phyloP scores from a whole-genome alignment of 768 basidiomycete species.

The Sporobolomyces roseus region DNA sequence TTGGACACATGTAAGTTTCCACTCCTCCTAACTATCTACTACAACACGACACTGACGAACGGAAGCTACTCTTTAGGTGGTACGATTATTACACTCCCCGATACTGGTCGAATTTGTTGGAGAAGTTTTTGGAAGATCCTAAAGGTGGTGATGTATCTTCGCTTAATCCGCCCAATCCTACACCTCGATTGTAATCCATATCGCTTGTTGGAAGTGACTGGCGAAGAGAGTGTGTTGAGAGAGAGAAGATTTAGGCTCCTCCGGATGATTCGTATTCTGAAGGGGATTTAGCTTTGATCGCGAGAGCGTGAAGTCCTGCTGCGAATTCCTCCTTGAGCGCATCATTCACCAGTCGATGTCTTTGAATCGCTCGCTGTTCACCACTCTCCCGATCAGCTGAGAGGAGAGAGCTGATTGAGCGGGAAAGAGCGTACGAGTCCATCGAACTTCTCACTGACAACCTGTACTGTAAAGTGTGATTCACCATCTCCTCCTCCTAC shows the following conservation, averaged over 20 bases:
- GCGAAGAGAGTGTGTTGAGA: background rate
- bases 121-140: slow-evolving; percentile 21
- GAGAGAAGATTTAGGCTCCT: too few species aligned
- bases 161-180: background rate
- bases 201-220: background rate
- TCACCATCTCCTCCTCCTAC: slow-evolving; percentile 51
- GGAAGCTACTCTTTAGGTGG: slow-evolving; percentile 10
- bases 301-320: slow-evolving; percentile 52
- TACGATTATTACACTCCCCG: slow-evolving; percentile 26
- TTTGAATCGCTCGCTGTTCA: slow-evolving; percentile 48
- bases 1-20: slow-evolving; percentile 26
- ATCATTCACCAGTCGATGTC: slow-evolving; percentile 52
- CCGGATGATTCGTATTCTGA: slow-evolving; percentile 46
- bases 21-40: background rate
- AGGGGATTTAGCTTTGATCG: slow-evolving; percentile 50
- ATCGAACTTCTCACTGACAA: slow-evolving; percentile 44
- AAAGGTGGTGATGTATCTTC: slow-evolving; percentile 5
- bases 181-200: background rate
- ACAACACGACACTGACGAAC: too few species aligned
- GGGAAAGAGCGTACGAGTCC: slow-evolving; percentile 36
- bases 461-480: slow-evolving; percentile 48
- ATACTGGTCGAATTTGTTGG: slow-evolving; percentile 22
- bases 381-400: too few species aligned
- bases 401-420: background rate
- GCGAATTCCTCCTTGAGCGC: slow-evolving; percentile 51